These are phyloP conservation scores for Rhododendron mucronatum DNA, from an alignment of 148 eudicot genomes.

Conservation along the genomic window DNA sequence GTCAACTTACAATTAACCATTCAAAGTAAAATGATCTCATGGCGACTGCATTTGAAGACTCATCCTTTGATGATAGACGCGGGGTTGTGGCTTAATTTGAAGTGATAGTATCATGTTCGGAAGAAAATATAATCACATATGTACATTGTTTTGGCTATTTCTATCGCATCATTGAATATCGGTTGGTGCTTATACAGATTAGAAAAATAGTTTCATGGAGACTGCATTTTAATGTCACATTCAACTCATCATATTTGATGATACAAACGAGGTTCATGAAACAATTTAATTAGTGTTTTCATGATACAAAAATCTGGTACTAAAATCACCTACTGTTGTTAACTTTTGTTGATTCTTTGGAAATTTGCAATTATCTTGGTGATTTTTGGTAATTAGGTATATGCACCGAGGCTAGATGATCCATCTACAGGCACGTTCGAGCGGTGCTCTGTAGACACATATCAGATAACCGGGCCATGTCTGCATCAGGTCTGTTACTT, in stretches of 20 bases:
- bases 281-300: background rate
- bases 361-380: background rate
- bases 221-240: background rate
- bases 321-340: background rate
- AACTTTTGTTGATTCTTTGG: background rate
- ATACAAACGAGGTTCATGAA: background rate
- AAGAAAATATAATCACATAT: background rate
- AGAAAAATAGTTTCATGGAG: background rate
- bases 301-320: background rate
- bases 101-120: background rate
- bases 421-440: conserved; percentile 40
- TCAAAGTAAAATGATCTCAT: background rate
- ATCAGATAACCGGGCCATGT: conserved; percentile 38
- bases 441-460: conserved; percentile 44
- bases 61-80: background rate
- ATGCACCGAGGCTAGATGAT: conserved; percentile 47
- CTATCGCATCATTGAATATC: background rate
- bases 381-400: conserved; percentile 26
- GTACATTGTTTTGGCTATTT: background rate
- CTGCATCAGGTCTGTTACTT: conserved; percentile 40
- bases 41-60: background rate
- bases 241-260: background rate
- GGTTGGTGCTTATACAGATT: background rate
- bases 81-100: background rate
- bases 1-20: background rate